These are phyloP conservation scores for Penicillium tannophilum DNA, from an alignment of 495 filamentous ascomycete genomes.

Conservation along the genomic window DNA sequence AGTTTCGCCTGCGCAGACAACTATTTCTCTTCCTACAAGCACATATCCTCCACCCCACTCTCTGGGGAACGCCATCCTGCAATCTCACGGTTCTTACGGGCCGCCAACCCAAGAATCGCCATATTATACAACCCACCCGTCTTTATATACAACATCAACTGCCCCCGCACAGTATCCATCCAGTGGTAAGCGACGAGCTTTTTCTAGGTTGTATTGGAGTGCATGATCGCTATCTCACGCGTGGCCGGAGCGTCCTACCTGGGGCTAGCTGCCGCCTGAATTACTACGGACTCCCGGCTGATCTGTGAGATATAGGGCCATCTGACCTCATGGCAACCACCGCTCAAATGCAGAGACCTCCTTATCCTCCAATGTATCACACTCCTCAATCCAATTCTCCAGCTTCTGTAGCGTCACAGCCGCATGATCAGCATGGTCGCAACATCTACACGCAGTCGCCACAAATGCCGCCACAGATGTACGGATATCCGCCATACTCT, in stretches of 20 bases:
- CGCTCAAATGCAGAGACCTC: slow-evolving; percentile 80
- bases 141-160: slow-evolving; percentile 70
- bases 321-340: slow-evolving; percentile 90
- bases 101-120: slow-evolving; percentile 63
- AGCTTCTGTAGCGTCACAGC: slow-evolving; percentile 90
- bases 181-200: slow-evolving; percentile 63
- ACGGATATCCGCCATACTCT: slow-evolving; percentile 74
- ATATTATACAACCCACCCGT: slow-evolving; percentile 72
- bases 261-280: slow-evolving; percentile 6
- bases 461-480: slow-evolving; percentile 74
- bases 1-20: slow-evolving; percentile 47
- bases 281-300: slow-evolving; percentile 11
- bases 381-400: slow-evolving; percentile 96
- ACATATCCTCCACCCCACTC: slow-evolving; percentile 61
- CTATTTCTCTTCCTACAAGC: slow-evolving; percentile 51
- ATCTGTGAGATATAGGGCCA: slow-evolving; percentile 56
- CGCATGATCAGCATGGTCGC: slow-evolving; percentile 82
- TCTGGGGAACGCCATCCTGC: slow-evolving; percentile 44
- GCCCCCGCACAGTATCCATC: slow-evolving; percentile 73
- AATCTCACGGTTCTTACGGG: slow-evolving; percentile 55
- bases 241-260: neutral
- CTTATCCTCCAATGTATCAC: slow-evolving; percentile 92
- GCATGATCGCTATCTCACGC: neutral
- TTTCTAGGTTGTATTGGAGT: neutral
- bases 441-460: slow-evolving; percentile 80